phyloP scores from a whole-genome alignment of 1,139 yeast species.

The Geotrichum restrictum region DNA sequence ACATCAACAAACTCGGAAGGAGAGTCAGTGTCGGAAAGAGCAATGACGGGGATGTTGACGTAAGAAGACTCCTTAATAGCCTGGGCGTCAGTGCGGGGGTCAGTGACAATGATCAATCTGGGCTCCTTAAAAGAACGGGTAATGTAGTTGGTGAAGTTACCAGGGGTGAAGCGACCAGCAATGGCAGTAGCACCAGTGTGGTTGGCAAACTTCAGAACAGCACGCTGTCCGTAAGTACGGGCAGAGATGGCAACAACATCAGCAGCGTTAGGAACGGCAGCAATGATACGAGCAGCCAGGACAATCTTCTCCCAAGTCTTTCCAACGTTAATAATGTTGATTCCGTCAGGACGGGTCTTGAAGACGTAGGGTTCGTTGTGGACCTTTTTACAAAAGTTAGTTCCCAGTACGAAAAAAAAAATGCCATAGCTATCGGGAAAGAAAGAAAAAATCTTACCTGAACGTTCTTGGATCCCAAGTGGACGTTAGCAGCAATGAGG shows the following conservation, averaged over 20 bases:
- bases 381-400: conserved; percentile 42
- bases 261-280: conserved; percentile 97
- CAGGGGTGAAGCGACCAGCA: conserved; percentile 99
- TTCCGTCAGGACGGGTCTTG: conserved; percentile 99
- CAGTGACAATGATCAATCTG: conserved; percentile 97
- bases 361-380: conserved; percentile 99
- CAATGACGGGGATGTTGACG: conserved; percentile 99
- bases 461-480: conserved; percentile 99
- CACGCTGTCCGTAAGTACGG: conserved; percentile 99
- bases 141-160: conserved; percentile 99
- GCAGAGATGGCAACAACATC: conserved; percentile 99
- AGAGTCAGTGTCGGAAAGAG: conserved; percentile 97
- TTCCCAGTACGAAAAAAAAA: no score
- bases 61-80: conserved; percentile 99
- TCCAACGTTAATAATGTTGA: conserved; percentile 95
- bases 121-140: conserved; percentile 99
- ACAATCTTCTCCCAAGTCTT: conserved; percentile 99
- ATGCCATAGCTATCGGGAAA: no score
- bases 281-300: conserved; percentile 98
- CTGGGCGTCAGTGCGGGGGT: conserved; percentile 99
- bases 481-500: conserved; percentile 99
- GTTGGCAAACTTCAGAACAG: conserved; percentile 98
- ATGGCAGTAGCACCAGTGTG: conserved; percentile 99
- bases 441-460: conserved; percentile 58
- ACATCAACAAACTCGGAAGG: conserved; percentile 99